Percentiles rank a stretch among this genome's conserved stretches.
phyloP scores from a whole-genome alignment of 2,329 filamentous ascomycete species.

The Aspergillus transmontanensis region DNA sequence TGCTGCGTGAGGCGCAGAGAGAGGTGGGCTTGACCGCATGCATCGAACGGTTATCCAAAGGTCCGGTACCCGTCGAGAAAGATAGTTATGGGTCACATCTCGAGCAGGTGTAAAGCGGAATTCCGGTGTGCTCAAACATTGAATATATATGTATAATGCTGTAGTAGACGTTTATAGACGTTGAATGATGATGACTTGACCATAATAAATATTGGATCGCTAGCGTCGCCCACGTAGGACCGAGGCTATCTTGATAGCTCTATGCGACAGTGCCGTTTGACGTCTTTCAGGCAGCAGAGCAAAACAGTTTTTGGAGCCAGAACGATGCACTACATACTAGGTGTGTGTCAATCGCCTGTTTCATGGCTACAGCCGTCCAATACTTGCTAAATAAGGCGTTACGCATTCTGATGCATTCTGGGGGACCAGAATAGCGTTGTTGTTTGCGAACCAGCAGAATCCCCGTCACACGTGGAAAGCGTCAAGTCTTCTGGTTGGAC shows the following conservation, averaged over 20 bases:
- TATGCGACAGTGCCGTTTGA: neutral
- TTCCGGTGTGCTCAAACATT: neutral
- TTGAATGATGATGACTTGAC: neutral
- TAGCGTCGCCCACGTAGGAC: neutral
- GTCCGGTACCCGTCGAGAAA: neutral
- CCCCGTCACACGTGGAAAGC: neutral
- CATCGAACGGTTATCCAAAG: conserved; percentile 15
- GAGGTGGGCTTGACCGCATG: conserved; percentile 28
- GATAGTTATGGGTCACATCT: conserved; percentile 3
- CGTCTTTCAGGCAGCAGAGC: neutral
- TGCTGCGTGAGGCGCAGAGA: conserved; percentile 27
- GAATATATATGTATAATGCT: neutral
- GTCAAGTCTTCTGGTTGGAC: neutral
- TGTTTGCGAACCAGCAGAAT: neutral
- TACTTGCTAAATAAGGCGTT: neutral
- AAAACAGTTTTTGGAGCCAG: no score
- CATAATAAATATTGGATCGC: neutral
- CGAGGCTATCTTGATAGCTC: neutral
- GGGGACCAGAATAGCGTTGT: neutral
- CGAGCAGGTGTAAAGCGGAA: conserved; percentile 4
- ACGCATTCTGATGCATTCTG: neutral
- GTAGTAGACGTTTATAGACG: neutral
- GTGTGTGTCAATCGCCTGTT: no score
- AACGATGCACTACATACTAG: neutral
- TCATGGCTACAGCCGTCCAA: neutral